phyloP scores from a whole-genome alignment of 139 green algal genomes.

The Auxenochlorella pyrenoidosa region DNA sequence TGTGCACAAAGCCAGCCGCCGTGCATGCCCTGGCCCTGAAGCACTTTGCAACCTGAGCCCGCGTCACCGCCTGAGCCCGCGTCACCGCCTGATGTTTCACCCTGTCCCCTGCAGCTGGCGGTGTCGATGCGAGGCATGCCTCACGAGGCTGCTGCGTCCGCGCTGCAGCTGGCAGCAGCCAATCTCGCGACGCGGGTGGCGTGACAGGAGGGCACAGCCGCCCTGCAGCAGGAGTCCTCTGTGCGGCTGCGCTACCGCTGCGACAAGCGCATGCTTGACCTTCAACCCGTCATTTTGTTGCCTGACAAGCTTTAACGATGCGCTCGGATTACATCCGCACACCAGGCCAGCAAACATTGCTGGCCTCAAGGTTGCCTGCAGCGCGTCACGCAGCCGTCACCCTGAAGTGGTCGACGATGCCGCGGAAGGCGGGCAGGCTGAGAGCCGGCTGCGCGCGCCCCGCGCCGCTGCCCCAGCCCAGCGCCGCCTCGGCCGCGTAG shows the following conservation, averaged over 20 bases:
- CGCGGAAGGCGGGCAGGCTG: not conserved
- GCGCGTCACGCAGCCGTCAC: not conserved
- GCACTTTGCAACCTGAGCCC: no score
- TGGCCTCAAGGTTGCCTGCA: no score
- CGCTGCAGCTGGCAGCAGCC: constrained; percentile 34
- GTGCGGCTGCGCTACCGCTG: no score
- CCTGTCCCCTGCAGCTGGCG: constrained; percentile 13
- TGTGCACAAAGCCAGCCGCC: no score
- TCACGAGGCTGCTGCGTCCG: not conserved
- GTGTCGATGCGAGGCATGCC: constrained; percentile 28
- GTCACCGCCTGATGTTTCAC: not conserved
- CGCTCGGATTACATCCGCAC: no score
- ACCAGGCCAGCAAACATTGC: no score
- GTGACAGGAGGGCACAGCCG: not conserved
- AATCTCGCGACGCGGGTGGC: constrained; percentile 32
- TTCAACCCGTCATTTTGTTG: no score
- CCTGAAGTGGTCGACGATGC: constrained; percentile 10
- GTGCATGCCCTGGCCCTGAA: not conserved
- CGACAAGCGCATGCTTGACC: no score
- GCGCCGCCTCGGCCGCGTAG: not conserved
- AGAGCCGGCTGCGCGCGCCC: not conserved
- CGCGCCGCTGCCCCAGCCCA: constrained; percentile 27
- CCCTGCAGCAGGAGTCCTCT: not conserved
- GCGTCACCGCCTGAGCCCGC: no score
- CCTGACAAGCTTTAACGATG: no score